Evolutionary conservation across 2,329 filamentous ascomycete genomes (phyloP).

Genomic region (Orbilia blumenaviensis): DNA sequence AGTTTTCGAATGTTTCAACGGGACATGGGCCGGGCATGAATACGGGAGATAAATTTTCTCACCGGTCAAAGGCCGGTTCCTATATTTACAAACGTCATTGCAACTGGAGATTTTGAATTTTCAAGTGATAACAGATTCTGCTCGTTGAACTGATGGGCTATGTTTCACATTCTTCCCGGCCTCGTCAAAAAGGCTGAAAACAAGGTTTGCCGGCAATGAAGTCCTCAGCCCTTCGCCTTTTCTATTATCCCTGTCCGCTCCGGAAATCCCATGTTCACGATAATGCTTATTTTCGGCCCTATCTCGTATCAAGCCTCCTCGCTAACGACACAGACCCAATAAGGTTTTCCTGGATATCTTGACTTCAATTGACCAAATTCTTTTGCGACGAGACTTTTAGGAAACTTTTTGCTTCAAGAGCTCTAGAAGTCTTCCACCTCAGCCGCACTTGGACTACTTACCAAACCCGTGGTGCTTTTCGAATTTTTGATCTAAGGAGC

Average conservation of each 20-base stretch:
- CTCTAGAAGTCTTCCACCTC: constrained; percentile 1
- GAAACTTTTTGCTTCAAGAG: not conserved
- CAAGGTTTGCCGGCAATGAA: constrained; percentile 27
- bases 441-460: constrained; percentile 10
- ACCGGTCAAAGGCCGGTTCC: not conserved
- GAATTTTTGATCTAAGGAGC: not conserved
- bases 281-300: constrained; percentile 18
- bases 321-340: not conserved
- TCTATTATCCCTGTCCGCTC: constrained; percentile 5
- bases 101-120: not conserved
- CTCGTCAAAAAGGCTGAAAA: constrained; percentile 18
- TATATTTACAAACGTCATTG: not conserved
- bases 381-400: not conserved
- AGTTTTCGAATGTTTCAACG: constrained; percentile 5
- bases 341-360: constrained; percentile 1
- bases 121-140: not conserved
- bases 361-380: not conserved
- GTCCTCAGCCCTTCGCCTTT: constrained; percentile 25
- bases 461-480: not conserved
- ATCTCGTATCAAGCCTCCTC: not conserved
- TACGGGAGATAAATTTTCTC: not conserved
- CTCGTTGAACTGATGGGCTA: not conserved
- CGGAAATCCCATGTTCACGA: not conserved
- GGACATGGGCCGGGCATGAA: not conserved
- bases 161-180: not conserved